A percentile compares a stretch with the other conserved stretches of the same genome.
phyloP scores from a whole-genome alignment of 306 rosid species.

The Begonia masoniana region DNA sequence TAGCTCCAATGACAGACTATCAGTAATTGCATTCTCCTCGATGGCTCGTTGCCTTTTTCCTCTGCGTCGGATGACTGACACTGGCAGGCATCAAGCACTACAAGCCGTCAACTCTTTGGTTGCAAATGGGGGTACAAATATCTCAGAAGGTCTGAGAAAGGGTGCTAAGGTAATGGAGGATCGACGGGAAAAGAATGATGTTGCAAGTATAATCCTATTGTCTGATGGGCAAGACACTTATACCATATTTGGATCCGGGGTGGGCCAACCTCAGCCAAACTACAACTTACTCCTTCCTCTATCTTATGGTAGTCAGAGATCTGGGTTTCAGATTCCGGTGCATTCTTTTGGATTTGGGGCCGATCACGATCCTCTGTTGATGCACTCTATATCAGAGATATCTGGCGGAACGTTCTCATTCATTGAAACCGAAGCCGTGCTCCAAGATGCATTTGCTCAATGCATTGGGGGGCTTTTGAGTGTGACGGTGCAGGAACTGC shows the following conservation, averaged over 20 bases:
- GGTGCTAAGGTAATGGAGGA: slow-evolving; percentile 94
- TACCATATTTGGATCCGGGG: slow-evolving; percentile 50
- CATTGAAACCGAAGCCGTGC: slow-evolving; percentile 81
- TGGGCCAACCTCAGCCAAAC: slow-evolving; percentile 52
- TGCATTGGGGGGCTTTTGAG: slow-evolving; percentile 97
- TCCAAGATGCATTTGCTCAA: slow-evolving; percentile 97
- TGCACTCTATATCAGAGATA: slow-evolving; percentile 90
- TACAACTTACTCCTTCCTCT: slow-evolving; percentile 74
- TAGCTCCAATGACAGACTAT: slow-evolving; percentile 80
- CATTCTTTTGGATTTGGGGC: slow-evolving; percentile 93
- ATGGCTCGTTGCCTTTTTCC: slow-evolving; percentile 96
- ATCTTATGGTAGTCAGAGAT: slow-evolving; percentile 41
- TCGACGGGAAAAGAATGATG: slow-evolving; percentile 75
- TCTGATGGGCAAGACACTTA: slow-evolving; percentile 98
- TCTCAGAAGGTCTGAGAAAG: slow-evolving; percentile 88
- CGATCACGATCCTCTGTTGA: slow-evolving; percentile 85
- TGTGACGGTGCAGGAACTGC: slow-evolving; percentile 84
- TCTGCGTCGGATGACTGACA: slow-evolving; percentile 60
- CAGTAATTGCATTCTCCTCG: slow-evolving; percentile 94
- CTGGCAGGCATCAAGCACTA: slow-evolving; percentile 78
- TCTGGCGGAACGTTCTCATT: slow-evolving; percentile 98
- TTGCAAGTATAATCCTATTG: slow-evolving; percentile 68
- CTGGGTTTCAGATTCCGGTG: slow-evolving; percentile 84
- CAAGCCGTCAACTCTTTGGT: slow-evolving; percentile 95
- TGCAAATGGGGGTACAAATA: slow-evolving; percentile 97